These are phyloP conservation scores for Entomortierella beljakovae DNA, from an alignment of 192 early-diverging fungal genomes.

Conservation along the genomic window DNA sequence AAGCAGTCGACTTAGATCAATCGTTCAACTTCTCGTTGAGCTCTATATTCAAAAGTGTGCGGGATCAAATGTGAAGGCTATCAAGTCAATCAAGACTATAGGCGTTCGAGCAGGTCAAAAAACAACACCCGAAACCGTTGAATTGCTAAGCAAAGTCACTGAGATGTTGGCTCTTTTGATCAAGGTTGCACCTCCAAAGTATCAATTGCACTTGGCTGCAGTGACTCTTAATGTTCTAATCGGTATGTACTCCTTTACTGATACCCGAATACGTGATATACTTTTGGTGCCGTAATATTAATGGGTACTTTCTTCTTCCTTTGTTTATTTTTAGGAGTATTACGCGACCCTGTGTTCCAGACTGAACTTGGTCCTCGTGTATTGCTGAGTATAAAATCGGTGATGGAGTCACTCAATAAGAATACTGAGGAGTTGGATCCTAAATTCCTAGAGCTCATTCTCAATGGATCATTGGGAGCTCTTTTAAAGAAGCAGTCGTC, in stretches of 20 bases:
- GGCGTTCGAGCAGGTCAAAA: slow-evolving; percentile 22
- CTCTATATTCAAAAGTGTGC: slow-evolving; percentile 29
- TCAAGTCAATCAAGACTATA: slow-evolving; percentile 10
- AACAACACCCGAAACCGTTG: slow-evolving; percentile 31
- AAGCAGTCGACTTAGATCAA: slow-evolving; percentile 23
- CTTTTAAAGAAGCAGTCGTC: slow-evolving; percentile 36
- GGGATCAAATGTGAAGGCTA: not conserved
- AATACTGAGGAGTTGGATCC: slow-evolving; percentile 14
- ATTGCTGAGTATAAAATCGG: slow-evolving; percentile 58
- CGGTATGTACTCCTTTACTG: slow-evolving; percentile 33
- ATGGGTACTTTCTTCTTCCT: not conserved
- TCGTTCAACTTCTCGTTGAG: slow-evolving; percentile 41
- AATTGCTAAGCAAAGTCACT: slow-evolving; percentile 49
- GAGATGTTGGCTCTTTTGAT: slow-evolving; percentile 61
- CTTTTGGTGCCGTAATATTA: too few species aligned
- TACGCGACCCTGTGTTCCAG: slow-evolving; percentile 59
- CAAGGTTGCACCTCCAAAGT: slow-evolving; percentile 55
- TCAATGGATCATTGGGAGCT: slow-evolving; percentile 35
- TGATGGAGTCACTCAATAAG: slow-evolving; percentile 54
- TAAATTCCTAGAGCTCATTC: slow-evolving; percentile 36
- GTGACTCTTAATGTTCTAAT: slow-evolving; percentile 63
- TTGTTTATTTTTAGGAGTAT: slow-evolving; percentile 51
- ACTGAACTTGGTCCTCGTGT: slow-evolving; percentile 57
- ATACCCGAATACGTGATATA: too few species aligned
- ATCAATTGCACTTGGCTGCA: slow-evolving; percentile 60